Percentiles rank a stretch among this genome's conserved stretches.
phyloP scores from a whole-genome alignment of 768 basidiomycete species.

The Cystofilobasidium capitatum region DNA sequence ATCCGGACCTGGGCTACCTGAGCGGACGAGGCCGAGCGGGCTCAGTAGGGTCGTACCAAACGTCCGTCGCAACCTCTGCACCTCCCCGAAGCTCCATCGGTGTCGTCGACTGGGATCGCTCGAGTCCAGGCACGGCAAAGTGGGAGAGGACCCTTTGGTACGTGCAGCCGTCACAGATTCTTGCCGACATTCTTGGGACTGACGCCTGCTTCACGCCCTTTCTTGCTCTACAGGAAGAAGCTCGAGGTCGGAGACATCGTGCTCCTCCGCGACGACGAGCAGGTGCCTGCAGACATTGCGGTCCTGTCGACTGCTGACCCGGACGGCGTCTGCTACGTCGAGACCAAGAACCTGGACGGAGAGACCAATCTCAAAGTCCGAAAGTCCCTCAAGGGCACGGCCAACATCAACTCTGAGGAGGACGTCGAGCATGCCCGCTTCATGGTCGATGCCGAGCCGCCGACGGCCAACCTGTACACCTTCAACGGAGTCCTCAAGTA shows the following conservation, averaged over 20 bases:
- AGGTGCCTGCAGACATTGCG: conserved; percentile 82
- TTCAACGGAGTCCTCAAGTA: conserved; percentile 81
- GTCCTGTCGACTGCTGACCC: conserved; percentile 85
- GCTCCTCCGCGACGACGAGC: conserved; percentile 81
- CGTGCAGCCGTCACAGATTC: background rate
- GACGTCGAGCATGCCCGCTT: conserved; percentile 81
- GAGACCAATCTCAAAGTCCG: conserved; percentile 94
- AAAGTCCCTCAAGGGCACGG: conserved; percentile 63
- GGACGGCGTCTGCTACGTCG: conserved; percentile 85
- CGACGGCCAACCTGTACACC: conserved; percentile 83
- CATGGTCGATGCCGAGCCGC: conserved; percentile 81
- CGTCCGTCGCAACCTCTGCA: conserved; percentile 41
- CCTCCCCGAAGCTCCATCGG: conserved; percentile 44
- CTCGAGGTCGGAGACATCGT: conserved; percentile 95
- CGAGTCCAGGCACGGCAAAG: conserved; percentile 57
- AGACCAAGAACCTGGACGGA: conserved; percentile 96
- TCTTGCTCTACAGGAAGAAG: conserved; percentile 57
- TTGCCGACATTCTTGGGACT: background rate
- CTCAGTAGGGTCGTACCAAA: conserved; percentile 25
- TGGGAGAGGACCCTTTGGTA: conserved; percentile 89
- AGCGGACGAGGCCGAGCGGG: background rate
- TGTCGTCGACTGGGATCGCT: conserved; percentile 71
- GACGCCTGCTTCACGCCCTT: background rate
- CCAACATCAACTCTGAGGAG: conserved; percentile 68
- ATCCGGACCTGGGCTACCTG: conserved; percentile 19